Evolutionary conservation across 2,329 filamentous ascomycete species (phyloP).

Genomic region (Pyricularia pennisetigena): DNA sequence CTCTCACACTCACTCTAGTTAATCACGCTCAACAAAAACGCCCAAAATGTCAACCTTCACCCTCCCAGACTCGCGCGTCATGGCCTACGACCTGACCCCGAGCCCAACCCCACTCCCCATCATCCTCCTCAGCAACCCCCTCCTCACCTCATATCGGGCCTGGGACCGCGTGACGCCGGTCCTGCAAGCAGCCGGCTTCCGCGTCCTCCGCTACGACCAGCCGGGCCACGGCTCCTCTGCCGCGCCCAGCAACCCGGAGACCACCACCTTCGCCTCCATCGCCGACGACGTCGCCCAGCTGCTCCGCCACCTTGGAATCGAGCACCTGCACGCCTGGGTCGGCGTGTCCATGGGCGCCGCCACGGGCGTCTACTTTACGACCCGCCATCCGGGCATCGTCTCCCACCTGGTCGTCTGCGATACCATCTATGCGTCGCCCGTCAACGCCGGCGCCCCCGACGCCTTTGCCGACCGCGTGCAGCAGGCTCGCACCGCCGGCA

Average conservation of each 20-base stretch:
- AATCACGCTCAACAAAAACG: not conserved
- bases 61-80: constrained; percentile 7
- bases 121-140: constrained; percentile 28
- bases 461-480: constrained; percentile 24
- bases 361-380: constrained; percentile 26
- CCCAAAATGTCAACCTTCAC: constrained; percentile 6
- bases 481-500: constrained; percentile 21
- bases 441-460: constrained; percentile 24
- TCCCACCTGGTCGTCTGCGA: constrained; percentile 28
- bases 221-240: constrained; percentile 31
- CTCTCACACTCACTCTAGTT: not conserved
- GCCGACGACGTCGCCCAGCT: constrained; percentile 26
- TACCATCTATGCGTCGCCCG: constrained; percentile 27
- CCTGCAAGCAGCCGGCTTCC: constrained; percentile 24
- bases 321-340: constrained; percentile 27
- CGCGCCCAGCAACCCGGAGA: constrained; percentile 19
- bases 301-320: constrained; percentile 20
- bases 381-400: constrained; percentile 26
- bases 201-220: constrained; percentile 31
- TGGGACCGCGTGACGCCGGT: constrained; percentile 29
- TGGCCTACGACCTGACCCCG: constrained; percentile 18
- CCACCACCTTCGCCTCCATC: constrained; percentile 27
- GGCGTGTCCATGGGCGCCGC: constrained; percentile 35
- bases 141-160: constrained; percentile 22
- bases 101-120: constrained; percentile 17